These are phyloP conservation scores for Spinacia oleracea DNA, from an alignment of 179 eudicot genomes.

Conservation along the genomic window DNA sequence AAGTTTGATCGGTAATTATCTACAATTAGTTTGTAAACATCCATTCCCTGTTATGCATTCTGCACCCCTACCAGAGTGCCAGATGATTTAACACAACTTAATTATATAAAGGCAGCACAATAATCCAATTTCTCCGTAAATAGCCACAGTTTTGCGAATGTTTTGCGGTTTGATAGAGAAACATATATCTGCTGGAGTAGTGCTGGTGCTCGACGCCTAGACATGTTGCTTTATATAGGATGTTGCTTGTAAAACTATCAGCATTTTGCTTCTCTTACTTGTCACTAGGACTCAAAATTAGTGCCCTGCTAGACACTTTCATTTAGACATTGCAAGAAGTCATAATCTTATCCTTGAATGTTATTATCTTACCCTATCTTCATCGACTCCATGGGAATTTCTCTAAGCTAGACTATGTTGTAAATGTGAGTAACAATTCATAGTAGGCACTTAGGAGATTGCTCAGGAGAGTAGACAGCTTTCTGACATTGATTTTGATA, in stretches of 20 bases:
- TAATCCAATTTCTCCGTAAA: background rate
- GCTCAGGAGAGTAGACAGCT: conserved; percentile 36
- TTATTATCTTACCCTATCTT: conserved; percentile 57
- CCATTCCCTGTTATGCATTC: too few species aligned
- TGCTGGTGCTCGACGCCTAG: too few species aligned
- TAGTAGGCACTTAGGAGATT: conserved; percentile 25
- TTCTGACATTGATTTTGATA: conserved; percentile 49
- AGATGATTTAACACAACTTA: background rate
- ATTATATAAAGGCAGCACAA: background rate
- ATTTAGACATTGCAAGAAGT: too few species aligned
- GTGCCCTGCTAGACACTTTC: background rate
- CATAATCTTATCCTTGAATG: background rate
- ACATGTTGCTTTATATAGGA: background rate
- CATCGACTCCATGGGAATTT: conserved; percentile 45
- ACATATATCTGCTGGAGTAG: too few species aligned
- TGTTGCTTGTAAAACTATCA: conserved; percentile 7
- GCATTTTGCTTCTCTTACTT: background rate
- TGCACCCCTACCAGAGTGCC: too few species aligned
- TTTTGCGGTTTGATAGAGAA: background rate
- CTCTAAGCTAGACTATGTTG: conserved; percentile 36
- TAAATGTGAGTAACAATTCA: conserved; percentile 25
- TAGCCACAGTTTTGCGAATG: background rate
- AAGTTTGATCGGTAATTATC: too few species aligned
- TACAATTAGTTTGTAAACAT: too few species aligned
- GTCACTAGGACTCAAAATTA: background rate